A percentile compares a stretch with the other conserved stretches of the same genome.
Evolutionary conservation across 768 basidiomycete genomes (phyloP).

Genomic region (Xerocomellus chrysenteron): DNA sequence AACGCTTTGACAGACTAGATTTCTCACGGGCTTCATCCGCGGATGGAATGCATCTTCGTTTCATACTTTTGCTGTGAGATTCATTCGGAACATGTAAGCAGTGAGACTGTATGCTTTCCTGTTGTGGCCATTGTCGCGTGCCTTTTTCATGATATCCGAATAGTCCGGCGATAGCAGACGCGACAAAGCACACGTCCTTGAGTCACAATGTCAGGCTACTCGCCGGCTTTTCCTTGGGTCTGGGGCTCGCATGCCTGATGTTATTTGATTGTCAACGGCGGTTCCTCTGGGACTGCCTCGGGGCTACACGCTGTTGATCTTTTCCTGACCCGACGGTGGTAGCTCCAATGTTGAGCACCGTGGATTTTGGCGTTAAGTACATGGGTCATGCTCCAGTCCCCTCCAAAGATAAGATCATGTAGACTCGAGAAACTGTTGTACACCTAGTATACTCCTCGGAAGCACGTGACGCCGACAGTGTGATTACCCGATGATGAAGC

Average conservation of each 20-base stretch:
- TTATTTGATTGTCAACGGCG: neutral
- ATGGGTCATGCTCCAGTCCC: neutral
- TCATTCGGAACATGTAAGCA: neutral
- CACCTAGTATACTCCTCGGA: neutral
- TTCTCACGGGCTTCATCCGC: neutral
- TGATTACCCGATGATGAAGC: no score
- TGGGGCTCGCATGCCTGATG: neutral
- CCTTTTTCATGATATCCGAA: neutral
- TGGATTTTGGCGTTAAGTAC: neutral
- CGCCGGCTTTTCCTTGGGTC: neutral
- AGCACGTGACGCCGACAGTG: neutral
- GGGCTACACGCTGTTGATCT: neutral
- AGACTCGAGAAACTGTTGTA: neutral
- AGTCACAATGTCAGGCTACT: neutral
- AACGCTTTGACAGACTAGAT: slow-evolving; percentile 15
- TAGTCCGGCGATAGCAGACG: neutral
- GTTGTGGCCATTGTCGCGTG: neutral
- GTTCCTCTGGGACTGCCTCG: neutral
- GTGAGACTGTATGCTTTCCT: neutral
- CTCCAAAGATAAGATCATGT: neutral
- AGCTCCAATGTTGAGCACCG: no score
- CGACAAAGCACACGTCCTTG: neutral
- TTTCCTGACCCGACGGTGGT: neutral
- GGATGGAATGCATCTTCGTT: slow-evolving; percentile 13
- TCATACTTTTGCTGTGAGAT: neutral